phyloP scores from a whole-genome alignment of 208 protist genomes.

The Crithidia fasciculata region DNA sequence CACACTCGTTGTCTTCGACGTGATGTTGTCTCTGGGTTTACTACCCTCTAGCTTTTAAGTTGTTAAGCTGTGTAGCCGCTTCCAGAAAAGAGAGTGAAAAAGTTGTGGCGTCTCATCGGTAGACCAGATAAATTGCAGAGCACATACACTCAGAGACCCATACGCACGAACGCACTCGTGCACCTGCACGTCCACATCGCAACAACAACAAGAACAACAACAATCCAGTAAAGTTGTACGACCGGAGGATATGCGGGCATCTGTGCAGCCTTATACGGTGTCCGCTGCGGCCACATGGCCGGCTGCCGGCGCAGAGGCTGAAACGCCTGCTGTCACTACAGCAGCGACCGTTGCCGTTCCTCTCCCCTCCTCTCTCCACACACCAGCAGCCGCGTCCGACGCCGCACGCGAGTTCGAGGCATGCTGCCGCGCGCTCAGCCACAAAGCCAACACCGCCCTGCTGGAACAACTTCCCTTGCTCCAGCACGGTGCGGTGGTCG shows the following conservation, averaged over 20 bases:
- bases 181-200: background rate
- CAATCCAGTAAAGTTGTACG: background rate
- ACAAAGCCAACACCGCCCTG: conserved; percentile 68
- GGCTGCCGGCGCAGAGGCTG: background rate
- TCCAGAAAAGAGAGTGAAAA: too few relatives aligned
- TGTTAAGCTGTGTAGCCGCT: too few relatives aligned
- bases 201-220: background rate
- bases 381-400: background rate
- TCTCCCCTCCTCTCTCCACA: background rate
- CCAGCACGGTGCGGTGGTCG: conserved; percentile 43
- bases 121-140: too few relatives aligned
- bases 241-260: background rate
- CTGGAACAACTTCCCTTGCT: conserved; percentile 44
- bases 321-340: background rate
- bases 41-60: too few relatives aligned
- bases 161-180: too few relatives aligned
- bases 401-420: conserved; percentile 41
- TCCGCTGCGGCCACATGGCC: conserved; percentile 8
- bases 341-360: background rate
- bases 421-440: conserved; percentile 68
- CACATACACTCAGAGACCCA: too few relatives aligned
- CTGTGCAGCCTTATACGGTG: background rate
- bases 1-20: too few relatives aligned
- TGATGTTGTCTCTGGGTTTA: too few relatives aligned
- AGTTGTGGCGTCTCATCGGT: too few relatives aligned